phyloP scores from a whole-genome alignment of 345 rosid species.

The Pelargonium nanum region DNA sequence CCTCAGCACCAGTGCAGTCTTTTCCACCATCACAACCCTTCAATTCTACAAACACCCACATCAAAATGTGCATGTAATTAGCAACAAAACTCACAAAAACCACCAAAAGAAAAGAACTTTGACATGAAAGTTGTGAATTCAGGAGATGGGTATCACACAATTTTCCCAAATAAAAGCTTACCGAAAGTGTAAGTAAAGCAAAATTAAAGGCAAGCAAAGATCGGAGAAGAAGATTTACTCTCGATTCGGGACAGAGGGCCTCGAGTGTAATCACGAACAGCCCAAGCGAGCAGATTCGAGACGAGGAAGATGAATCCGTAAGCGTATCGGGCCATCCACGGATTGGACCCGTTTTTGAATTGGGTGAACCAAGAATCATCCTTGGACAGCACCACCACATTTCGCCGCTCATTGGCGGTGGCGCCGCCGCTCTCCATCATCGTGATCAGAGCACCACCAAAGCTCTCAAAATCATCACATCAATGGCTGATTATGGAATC shows the following conservation, averaged over 20 bases:
- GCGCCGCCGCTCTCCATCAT: conserved; percentile 53
- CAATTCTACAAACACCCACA: conserved; percentile 36
- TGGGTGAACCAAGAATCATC: conserved; percentile 67
- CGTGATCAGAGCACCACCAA: conserved; percentile 21
- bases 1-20: conserved; percentile 86
- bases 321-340: conserved; percentile 93
- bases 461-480: conserved; percentile 31
- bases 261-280: conserved; percentile 68
- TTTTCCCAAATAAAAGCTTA: neutral
- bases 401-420: conserved; percentile 19
- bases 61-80: neutral
- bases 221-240: conserved; percentile 36
- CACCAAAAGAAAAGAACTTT: neutral
- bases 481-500: conserved; percentile 3
- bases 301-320: conserved; percentile 68
- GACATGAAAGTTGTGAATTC: neutral
- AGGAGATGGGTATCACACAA: neutral
- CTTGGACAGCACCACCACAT: conserved; percentile 23
- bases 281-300: conserved; percentile 84
- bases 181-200: neutral
- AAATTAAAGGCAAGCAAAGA: neutral
- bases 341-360: conserved; percentile 68
- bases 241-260: conserved; percentile 53
- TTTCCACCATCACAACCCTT: conserved; percentile 56
- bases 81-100: neutral